phyloP scores from a whole-genome alignment of 768 basidiomycete species.

The Lactifluus subvellereus region DNA sequence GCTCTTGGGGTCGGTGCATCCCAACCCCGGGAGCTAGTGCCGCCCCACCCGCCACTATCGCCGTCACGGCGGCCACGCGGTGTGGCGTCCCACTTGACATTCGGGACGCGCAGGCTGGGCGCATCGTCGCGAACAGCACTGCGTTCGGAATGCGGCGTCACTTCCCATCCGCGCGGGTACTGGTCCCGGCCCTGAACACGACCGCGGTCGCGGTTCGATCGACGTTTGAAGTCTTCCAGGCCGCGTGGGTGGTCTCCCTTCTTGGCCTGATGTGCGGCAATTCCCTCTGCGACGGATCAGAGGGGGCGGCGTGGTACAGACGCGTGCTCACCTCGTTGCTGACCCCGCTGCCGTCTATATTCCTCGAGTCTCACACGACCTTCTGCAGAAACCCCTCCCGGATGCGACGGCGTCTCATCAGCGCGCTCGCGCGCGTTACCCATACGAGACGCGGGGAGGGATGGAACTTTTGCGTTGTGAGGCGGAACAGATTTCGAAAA shows the following conservation, averaged over 20 bases:
- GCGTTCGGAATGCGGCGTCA: conserved; percentile 57
- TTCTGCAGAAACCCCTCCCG: conserved; percentile 77
- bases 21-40: conserved; percentile 52
- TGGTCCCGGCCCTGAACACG: conserved; percentile 32
- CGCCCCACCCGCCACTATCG: conserved; percentile 61
- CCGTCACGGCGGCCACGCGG: conserved; percentile 54
- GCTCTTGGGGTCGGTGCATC: conserved; percentile 80
- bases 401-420: conserved; percentile 91
- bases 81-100: conserved; percentile 92
- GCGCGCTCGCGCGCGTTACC: conserved; percentile 66
- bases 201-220: conserved; percentile 68
- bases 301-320: neutral
- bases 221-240: conserved; percentile 89
- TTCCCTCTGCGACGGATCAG: conserved; percentile 51
- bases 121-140: conserved; percentile 47
- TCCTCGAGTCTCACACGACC: conserved; percentile 74
- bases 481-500: neutral
- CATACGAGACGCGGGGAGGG: conserved; percentile 52
- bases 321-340: conserved; percentile 49
- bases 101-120: conserved; percentile 84
- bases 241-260: conserved; percentile 61
- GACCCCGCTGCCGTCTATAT: conserved; percentile 61
- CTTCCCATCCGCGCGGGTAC: conserved; percentile 44
- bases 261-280: conserved; percentile 52
- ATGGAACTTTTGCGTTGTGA: conserved; percentile 55